Evolutionary conservation across 2,329 filamentous ascomycete genomes (phyloP).

Genomic region (Calonectria ilicicola): DNA sequence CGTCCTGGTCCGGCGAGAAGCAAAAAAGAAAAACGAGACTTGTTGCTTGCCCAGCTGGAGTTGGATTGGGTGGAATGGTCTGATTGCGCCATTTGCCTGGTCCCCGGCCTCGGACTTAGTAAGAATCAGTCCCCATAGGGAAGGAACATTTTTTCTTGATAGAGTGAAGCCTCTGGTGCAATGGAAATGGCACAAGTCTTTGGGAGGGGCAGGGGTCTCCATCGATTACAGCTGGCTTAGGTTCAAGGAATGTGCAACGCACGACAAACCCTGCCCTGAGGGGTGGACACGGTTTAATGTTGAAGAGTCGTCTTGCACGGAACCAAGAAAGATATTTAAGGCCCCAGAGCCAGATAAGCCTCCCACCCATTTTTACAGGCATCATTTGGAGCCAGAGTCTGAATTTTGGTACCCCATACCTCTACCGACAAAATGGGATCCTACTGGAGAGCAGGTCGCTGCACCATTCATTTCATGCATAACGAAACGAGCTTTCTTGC

Average conservation of each 20-base stretch:
- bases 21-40: not conserved
- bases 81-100: not conserved
- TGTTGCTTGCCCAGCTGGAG: not conserved
- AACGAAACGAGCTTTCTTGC: not conserved
- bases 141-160: not conserved
- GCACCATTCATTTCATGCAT: not conserved
- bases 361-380: not conserved
- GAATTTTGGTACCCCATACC: not conserved
- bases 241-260: not conserved
- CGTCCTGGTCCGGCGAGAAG: not conserved
- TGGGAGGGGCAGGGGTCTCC: not conserved
- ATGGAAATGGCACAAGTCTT: not conserved
- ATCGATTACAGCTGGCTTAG: not conserved
- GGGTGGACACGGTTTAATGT: not conserved
- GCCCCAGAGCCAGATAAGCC: not conserved
- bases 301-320: not conserved
- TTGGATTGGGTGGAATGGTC: not conserved
- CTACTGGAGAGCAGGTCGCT: not conserved
- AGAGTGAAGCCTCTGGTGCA: not conserved
- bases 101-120: not conserved
- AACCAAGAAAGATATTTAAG: not conserved
- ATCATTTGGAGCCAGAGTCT: not conserved
- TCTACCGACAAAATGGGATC: not conserved
- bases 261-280: not conserved
- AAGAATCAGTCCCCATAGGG: not conserved